These are phyloP conservation scores for Vanrija sp. DNA, from an alignment of 1,284 basidiomycete genomes.

Conservation along the genomic window DNA sequence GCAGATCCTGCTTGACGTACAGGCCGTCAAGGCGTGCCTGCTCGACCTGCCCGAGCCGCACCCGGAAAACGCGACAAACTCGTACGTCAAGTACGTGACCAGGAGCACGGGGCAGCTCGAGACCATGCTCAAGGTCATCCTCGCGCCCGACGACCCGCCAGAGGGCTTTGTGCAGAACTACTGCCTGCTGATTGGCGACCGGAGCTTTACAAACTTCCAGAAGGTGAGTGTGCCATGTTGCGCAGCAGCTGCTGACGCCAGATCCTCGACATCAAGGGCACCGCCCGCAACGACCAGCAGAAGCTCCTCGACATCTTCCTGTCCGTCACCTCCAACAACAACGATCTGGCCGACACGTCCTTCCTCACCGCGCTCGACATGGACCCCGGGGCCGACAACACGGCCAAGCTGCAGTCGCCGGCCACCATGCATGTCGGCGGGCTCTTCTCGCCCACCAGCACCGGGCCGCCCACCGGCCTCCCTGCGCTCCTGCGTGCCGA, in stretches of 20 bases:
- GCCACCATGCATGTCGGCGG: constrained; percentile 28
- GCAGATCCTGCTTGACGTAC: constrained; percentile 87
- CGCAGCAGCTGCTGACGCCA: constrained; percentile 42
- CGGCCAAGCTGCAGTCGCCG: background rate
- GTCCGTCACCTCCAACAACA: constrained; percentile 80
- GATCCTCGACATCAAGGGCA: constrained; percentile 94
- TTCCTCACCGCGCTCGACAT: constrained; percentile 91
- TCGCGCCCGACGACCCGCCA: constrained; percentile 83
- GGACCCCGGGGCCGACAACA: constrained; percentile 55
- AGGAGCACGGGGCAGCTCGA: constrained; percentile 79
- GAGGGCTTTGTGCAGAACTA: constrained; percentile 93
- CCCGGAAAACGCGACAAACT: constrained; percentile 35
- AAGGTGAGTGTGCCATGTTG: constrained; percentile 58
- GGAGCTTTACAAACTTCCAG: constrained; percentile 93
- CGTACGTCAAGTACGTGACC: constrained; percentile 71
- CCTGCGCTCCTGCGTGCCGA: constrained; percentile 24
- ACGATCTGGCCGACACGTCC: constrained; percentile 77
- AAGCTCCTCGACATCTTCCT: constrained; percentile 85
- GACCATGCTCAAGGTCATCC: constrained; percentile 86
- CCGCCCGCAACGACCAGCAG: constrained; percentile 79
- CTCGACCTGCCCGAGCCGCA: constrained; percentile 64
- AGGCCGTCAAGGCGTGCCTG: constrained; percentile 75
- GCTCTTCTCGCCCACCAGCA: constrained; percentile 29
- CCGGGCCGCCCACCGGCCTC: background rate
- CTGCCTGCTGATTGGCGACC: constrained; percentile 83